A percentile compares a stretch with the other conserved stretches of the same genome.
Evolutionary conservation across 2,329 filamentous ascomycete species (phyloP).

Genomic region (Fusarium clavum): DNA sequence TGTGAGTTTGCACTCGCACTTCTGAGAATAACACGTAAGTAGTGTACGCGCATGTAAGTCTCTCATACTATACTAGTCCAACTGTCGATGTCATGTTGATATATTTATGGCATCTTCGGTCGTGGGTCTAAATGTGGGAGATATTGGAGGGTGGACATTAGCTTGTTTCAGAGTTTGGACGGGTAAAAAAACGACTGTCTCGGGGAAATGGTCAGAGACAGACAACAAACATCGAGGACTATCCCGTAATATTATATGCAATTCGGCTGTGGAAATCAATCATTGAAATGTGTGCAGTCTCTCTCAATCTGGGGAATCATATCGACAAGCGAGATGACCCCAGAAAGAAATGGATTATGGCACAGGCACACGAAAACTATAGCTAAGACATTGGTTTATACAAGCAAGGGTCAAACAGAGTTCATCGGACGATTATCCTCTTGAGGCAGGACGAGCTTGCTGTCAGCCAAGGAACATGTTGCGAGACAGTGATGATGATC

Average conservation of each 20-base stretch:
- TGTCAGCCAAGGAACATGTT: slow-evolving; percentile 7
- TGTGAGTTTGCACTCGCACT: slow-evolving; percentile 9
- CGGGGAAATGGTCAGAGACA: slow-evolving; percentile 12
- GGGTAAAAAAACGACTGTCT: slow-evolving; percentile 25
- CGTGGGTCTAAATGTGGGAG: slow-evolving; percentile 11
- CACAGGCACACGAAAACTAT: neutral
- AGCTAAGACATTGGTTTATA: slow-evolving; percentile 3
- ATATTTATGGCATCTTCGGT: slow-evolving; percentile 13
- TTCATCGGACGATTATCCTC: slow-evolving; percentile 22
- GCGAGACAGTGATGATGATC: slow-evolving; percentile 25
- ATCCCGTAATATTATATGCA: neutral
- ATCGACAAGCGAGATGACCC: slow-evolving; percentile 28
- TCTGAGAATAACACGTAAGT: slow-evolving; percentile 1
- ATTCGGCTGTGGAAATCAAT: neutral
- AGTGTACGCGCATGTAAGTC: neutral
- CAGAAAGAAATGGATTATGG: neutral
- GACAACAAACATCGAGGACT: neutral
- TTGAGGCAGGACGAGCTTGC: slow-evolving; percentile 28
- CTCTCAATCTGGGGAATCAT: slow-evolving; percentile 12
- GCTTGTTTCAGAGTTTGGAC: slow-evolving; percentile 40
- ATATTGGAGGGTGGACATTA: slow-evolving; percentile 36
- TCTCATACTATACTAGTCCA: neutral
- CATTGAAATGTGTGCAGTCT: neutral
- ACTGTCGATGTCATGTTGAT: neutral
- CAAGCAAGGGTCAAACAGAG: slow-evolving; percentile 5